Evolutionary conservation across 1,139 yeast species (phyloP).

Genomic region (Fermentozyma sake): DNA sequence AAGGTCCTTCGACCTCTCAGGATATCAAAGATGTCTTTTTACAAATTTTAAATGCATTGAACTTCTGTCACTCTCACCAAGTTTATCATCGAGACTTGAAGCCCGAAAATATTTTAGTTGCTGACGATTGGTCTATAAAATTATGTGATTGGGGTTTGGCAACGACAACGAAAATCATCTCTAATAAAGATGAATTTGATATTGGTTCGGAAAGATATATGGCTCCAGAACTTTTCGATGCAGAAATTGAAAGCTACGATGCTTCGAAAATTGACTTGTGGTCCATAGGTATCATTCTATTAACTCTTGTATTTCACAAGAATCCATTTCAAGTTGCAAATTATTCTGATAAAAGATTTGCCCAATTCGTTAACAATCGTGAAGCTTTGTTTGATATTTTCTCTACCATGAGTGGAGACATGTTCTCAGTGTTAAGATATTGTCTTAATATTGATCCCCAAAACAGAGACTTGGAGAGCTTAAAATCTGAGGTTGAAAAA

Average conservation of each 20-base stretch:
- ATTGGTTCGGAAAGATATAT: conserved; percentile 93
- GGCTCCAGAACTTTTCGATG: conserved; percentile 90
- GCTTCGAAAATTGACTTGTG: conserved; percentile 89
- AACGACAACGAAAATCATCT: conserved; percentile 56
- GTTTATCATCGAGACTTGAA: conserved; percentile 87
- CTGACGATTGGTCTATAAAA: conserved; percentile 76
- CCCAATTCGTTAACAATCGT: conserved; percentile 82
- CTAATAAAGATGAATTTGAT: conserved; percentile 62
- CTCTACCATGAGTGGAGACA: conserved; percentile 82
- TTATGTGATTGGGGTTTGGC: conserved; percentile 93
- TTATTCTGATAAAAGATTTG: conserved; percentile 77
- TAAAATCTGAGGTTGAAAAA: conserved; percentile 56
- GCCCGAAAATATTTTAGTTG: conserved; percentile 81
- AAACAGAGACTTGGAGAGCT: conserved; percentile 62
- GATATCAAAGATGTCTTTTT: conserved; percentile 71
- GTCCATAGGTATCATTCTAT: conserved; percentile 84
- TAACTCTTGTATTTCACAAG: conserved; percentile 84
- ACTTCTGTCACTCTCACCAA: conserved; percentile 66
- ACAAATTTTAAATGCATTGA: conserved; percentile 76
- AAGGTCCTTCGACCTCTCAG: conserved; percentile 73
- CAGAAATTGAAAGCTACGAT: conserved; percentile 60
- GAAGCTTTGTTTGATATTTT: conserved; percentile 91
- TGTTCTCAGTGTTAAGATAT: conserved; percentile 75
- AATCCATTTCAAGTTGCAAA: conserved; percentile 87
- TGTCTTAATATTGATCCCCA: conserved; percentile 83